Percentiles rank a stretch among this genome's conserved stretches.
Conservation (phyloP, 2,329 filamentous ascomycete species). For the Arthrinium puccinioides region DNA sequence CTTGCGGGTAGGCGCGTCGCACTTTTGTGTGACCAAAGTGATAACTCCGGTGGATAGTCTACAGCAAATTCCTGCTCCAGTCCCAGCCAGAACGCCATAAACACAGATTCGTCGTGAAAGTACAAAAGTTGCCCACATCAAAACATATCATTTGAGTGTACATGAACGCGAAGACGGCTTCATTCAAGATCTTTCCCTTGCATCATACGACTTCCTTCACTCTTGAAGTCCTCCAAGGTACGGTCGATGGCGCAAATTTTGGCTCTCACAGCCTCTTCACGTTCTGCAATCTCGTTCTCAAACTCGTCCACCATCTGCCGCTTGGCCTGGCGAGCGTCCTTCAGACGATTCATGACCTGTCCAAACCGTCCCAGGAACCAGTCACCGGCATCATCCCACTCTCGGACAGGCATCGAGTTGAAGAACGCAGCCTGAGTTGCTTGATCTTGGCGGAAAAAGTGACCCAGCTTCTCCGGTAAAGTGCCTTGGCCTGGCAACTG, state of each 20-base stretch:
- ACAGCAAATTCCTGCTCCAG: too few relatives aligned
- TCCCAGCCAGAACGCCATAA: too few relatives aligned
- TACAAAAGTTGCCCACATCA: too few relatives aligned
- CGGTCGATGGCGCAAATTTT: slow-evolving; percentile 47
- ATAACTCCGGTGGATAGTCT: too few relatives aligned
- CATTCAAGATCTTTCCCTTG: slow-evolving; percentile 8
- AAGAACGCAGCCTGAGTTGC: slow-evolving; percentile 41
- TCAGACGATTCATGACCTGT: slow-evolving; percentile 39
- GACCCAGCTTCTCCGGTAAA: slow-evolving; percentile 40
- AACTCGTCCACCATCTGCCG: slow-evolving; percentile 41
- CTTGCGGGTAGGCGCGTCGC: too few relatives aligned
- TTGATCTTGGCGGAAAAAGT: slow-evolving; percentile 35
- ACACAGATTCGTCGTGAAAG: too few relatives aligned
- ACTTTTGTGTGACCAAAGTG: too few relatives aligned
- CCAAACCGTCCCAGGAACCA: slow-evolving; percentile 52
- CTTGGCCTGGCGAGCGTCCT: slow-evolving; percentile 40
- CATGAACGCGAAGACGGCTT: not conserved
- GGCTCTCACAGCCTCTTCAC: slow-evolving; percentile 46
- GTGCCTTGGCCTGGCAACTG: slow-evolving; percentile 29
- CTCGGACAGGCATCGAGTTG: slow-evolving; percentile 42
- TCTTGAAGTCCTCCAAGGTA: slow-evolving; percentile 47
- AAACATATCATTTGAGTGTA: not conserved
- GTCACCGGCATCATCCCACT: slow-evolving; percentile 53
- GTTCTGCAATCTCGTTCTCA: slow-evolving; percentile 46
- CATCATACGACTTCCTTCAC: slow-evolving; percentile 51